Evolutionary conservation across 2,329 filamentous ascomycete genomes (phyloP), one percentile per base, ranked within the genome.

Genomic region (Trichoderma pleuroti): DNA sequence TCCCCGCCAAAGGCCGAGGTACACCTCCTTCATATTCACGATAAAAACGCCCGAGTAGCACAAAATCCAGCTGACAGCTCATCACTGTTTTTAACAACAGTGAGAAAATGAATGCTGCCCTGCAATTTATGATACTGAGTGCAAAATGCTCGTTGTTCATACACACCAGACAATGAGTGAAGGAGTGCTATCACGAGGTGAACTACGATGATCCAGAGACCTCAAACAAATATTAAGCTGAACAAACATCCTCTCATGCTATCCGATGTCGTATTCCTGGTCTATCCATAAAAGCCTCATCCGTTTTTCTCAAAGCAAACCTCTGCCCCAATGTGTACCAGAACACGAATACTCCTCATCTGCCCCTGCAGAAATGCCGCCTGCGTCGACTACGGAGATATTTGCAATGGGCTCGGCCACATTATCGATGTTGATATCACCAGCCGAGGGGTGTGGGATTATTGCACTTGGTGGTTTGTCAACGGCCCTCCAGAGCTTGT

Each of bases 401-500:
- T 76, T 4, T 73, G 73, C 30, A 72, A 76, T 11, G 74, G 72
- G 16, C 67, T 72, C 49, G 76, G 76, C 8, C 76, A 77, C 28
- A 72, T 77, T 14, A 61, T 65, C 14, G 54, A 54, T 9, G 72
- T 77, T 26, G 74, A 77, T 49, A 39, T 71, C 12, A 39, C 75
- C 12, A 75, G 74, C 42, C 74, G 71, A n/a, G 70, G 73, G 30
- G 72, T 71, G 5, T 77, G 76, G 76, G 72, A 76, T 4, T 76
- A 76, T 6, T 77, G 76, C 70, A 71, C 74, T 16, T 76, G 75
- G 75, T 77, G 76, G 76, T 72, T 77, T 54, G 60, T 70, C 24
- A 73, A 77, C 32, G 76, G 76, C 7, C 76, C 76, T 1, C 71
- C 75, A 34, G 74, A 77, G n/a, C 74, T 76, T 21, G 76, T 77